Evolutionary conservation across 345 rosid species (phyloP).

Genomic region (Arabis hirsuta): DNA sequence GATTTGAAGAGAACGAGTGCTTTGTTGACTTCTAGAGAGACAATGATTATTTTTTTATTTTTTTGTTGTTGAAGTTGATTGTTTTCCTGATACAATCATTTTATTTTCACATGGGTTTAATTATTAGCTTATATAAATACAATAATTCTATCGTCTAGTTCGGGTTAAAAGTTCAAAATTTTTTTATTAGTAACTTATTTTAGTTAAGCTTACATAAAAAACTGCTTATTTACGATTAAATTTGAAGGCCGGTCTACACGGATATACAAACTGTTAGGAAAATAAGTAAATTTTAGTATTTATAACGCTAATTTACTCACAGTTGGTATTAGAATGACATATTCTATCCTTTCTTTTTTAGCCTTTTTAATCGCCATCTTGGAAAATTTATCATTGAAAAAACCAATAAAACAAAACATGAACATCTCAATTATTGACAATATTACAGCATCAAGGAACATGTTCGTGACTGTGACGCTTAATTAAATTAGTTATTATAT

Average conservation of each 20-base stretch:
- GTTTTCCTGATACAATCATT: neutral
- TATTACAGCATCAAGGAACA: slow-evolving; percentile 35
- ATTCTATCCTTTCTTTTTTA: neutral
- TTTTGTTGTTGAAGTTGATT: no score
- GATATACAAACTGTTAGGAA: no score
- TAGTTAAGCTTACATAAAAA: neutral
- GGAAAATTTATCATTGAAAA: neutral
- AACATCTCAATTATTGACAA: slow-evolving; percentile 35
- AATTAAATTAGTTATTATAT: neutral
- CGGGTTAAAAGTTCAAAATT: neutral
- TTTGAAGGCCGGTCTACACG: no score
- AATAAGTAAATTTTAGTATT: neutral
- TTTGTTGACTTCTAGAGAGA: no score
- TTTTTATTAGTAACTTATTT: neutral
- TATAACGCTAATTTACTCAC: slow-evolving; percentile 2
- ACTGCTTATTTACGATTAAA: no score
- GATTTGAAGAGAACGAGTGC: no score
- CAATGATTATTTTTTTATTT: no score
- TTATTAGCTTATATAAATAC: no score
- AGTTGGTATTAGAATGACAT: slow-evolving; percentile 15
- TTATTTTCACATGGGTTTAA: neutral
- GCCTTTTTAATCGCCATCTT: neutral
- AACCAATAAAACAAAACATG: neutral
- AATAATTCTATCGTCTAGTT: no score
- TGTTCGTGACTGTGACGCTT: slow-evolving; percentile 32